Base-by-base conservation (phyloP, 1,284 basidiomycete species). In the Limonomyces culmigenus region DNA sequence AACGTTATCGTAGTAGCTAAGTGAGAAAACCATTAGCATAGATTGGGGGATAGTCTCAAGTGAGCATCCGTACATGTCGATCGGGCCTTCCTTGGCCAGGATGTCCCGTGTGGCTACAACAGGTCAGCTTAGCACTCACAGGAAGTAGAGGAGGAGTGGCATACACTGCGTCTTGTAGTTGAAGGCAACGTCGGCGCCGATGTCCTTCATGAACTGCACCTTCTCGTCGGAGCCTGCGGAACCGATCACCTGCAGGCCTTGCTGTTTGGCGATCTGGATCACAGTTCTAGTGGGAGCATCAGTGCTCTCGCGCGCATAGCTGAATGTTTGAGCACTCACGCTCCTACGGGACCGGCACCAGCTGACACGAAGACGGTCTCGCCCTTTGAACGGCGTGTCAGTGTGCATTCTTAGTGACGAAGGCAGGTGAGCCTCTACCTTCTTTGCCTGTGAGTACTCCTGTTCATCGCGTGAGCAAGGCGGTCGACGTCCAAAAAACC, bases 191-290 rank as follows among this genome's bases (percentile, higher is more conserved):
- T 74, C 68, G 25, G 62, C 64, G 3, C 71, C 72, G 20, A 74
- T 50, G 17, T 59, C 48, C 43, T 63, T 60, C 41, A 74, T 59
- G 49, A 67, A 68, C 6, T 55, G 49, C 38, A 71, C 67, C 52
- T 80, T 80, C 27, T 68, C 67, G 5, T 64, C 55, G 0, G 67
- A 64, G 4, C 75, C 74, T 0, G 72, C 70, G 3, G 74, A 70
- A 1, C 65, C 73, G 38, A 78, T 69, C 37, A 80, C 73, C 39
- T 68, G 70, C 21, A 70, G 50, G 1, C 66, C 68, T 13, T 63
- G 58, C 6, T 55, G 52, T 37, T 67, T 71, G 12, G 64, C 68
- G 19, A 70, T 54, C 53, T 74, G 62, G 33, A 53, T 50, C 33
- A 59, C 56, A 36, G 54, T 34, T 19, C 50, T 46, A 35, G 20